Evolutionary conservation across 225 moss, liverwort and hornwort genomes (phyloP).

Genomic region (Bryum argenteum): DNA sequence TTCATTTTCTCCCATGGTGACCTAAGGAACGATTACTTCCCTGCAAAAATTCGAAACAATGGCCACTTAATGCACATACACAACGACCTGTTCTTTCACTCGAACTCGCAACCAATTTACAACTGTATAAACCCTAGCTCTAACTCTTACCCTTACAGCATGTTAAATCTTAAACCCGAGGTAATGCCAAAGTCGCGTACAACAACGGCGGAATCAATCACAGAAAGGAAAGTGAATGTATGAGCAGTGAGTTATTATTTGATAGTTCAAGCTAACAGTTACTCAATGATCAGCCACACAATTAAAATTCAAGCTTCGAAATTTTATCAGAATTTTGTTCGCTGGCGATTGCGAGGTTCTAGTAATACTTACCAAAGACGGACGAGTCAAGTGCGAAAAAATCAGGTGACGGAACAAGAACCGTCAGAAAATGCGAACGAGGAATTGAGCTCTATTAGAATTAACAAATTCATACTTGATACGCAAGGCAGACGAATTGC

Average conservation of each 20-base stretch:
- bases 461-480: neutral
- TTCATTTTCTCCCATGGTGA: slow-evolving; percentile 38
- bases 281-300: too few species aligned
- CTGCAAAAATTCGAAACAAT: slow-evolving; percentile 18
- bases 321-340: neutral
- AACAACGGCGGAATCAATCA: neutral
- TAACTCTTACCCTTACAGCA: neutral
- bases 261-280: too few species aligned
- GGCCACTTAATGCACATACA: neutral
- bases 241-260: too few species aligned
- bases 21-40: slow-evolving; percentile 10
- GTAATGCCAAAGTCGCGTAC: neutral
- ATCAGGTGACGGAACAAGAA: too few species aligned
- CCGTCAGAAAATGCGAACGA: neutral
- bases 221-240: neutral
- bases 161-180: neutral
- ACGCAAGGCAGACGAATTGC: neutral
- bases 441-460: neutral
- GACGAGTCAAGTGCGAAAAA: neutral
- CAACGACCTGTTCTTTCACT: neutral
- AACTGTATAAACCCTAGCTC: neutral
- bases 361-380: neutral
- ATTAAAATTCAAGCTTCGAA: neutral
- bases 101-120: neutral
- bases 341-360: too few species aligned